Evolutionary conservation across 208 protist species (phyloP).

Genomic region (Endotrypanum monterogeii): DNA sequence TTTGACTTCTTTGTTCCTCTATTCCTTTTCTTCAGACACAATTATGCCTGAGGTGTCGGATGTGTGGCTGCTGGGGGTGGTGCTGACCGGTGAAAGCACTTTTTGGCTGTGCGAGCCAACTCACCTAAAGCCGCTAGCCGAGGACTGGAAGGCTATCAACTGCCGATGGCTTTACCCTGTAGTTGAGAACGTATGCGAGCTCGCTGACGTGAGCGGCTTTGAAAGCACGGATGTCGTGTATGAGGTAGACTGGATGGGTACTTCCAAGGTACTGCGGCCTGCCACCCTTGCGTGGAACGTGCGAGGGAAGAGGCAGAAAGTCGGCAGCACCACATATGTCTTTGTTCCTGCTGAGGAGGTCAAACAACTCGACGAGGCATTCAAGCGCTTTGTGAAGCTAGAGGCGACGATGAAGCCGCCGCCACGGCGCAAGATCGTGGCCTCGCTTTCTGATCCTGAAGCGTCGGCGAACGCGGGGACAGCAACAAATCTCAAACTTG

Average conservation of each 20-base stretch:
- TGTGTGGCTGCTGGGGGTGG: constrained; percentile 70
- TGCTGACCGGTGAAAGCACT: constrained; percentile 71
- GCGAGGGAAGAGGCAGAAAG: constrained; percentile 46
- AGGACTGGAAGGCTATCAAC: constrained; percentile 59
- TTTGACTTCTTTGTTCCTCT: neutral
- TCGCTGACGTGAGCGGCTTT: constrained; percentile 52
- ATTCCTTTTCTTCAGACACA: neutral
- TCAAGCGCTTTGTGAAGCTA: constrained; percentile 54
- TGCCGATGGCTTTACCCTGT: constrained; percentile 83
- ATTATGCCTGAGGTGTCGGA: constrained; percentile 32
- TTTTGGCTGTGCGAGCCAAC: constrained; percentile 78
- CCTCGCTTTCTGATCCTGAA: neutral
- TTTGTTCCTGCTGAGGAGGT: constrained; percentile 63
- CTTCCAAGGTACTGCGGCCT: constrained; percentile 53
- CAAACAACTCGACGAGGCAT: constrained; percentile 58
- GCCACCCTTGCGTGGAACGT: constrained; percentile 69
- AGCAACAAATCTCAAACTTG: neutral
- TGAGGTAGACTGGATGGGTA: constrained; percentile 46
- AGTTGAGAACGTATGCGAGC: constrained; percentile 38
- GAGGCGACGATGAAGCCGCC: constrained; percentile 37
- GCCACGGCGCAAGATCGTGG: neutral
- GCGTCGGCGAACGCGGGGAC: neutral
- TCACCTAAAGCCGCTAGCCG: constrained; percentile 37
- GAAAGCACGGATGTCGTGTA: constrained; percentile 58
- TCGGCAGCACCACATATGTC: constrained; percentile 45